These are phyloP conservation scores for Cladophialophora psammophila DNA, from an alignment of 2,329 filamentous ascomycete genomes.

Conservation along the genomic window DNA sequence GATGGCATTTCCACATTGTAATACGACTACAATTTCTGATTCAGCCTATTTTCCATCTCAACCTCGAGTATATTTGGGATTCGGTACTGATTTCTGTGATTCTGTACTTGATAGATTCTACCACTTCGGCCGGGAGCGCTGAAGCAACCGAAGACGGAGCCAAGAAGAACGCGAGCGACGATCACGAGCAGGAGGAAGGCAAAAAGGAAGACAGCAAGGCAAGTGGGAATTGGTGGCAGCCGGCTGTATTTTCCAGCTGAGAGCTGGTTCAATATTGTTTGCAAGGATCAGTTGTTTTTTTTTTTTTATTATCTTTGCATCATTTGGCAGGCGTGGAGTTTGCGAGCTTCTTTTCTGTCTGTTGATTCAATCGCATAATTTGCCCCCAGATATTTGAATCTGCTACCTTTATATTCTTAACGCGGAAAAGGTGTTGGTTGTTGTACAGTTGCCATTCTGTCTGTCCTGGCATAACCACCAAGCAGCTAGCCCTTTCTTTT, in stretches of 20 bases:
- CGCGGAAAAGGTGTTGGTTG: too few species aligned
- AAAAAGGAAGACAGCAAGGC: slow-evolving; percentile 20
- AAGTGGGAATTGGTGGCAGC: slow-evolving; percentile 40
- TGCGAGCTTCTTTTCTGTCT: neutral
- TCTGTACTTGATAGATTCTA: slow-evolving; percentile 16
- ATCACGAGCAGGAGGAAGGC: slow-evolving; percentile 7
- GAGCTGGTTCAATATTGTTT: neutral
- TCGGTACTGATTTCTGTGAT: slow-evolving; percentile 20
- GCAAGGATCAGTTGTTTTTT: neutral
- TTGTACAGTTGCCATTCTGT: too few species aligned
- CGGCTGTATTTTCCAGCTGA: slow-evolving; percentile 36
- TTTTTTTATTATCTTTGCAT: neutral
- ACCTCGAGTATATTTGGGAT: neutral
- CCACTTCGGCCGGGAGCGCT: neutral
- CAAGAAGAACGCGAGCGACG: slow-evolving; percentile 18
- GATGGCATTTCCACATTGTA: slow-evolving; percentile 15
- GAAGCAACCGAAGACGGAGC: slow-evolving; percentile 2
- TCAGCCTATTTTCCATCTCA: neutral
- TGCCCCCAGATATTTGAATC: neutral
- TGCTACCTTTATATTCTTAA: neutral
- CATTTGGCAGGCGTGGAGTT: slow-evolving; percentile 1
- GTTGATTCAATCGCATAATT: neutral
- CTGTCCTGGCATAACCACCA: too few species aligned
- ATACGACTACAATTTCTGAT: slow-evolving; percentile 10
- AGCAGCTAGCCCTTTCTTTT: too few species aligned